Evolutionary conservation across 306 rosid genomes (phyloP), one percentile per base, ranked within the genome.

Genomic region (Benincasa hispida): DNA sequence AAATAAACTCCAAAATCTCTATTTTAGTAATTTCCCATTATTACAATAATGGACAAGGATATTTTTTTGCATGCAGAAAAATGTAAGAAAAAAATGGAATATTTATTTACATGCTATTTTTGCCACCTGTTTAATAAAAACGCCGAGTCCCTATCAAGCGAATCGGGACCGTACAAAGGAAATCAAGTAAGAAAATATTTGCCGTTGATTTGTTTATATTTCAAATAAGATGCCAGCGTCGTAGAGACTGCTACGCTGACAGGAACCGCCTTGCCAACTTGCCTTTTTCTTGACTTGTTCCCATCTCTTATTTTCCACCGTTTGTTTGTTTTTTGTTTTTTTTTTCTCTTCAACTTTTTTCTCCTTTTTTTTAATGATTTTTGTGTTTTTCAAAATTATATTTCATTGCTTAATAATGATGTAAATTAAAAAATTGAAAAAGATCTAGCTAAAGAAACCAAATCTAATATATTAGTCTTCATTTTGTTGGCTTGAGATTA

Each of bases 231-330:
- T 72, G 76, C 48, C 76, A 14, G 55, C 1, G 2, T 68, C 35
- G 2, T 11, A 68, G 75, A 41, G 54, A 72, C 27, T 47, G 76
- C 58, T 21, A 72, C 34, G n/a, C 15, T 48, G 76, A 72, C 76
- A 50, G 45, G 11, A 51, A 72, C 76, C 28, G 27, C 45, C 76
- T 15, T 48, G 39, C 24, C 76, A 70, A 45, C 58, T 70, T 70
- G 58, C 37, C 37, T 21, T 45, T 24, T 47, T 47, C 58, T 11
- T 54, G 30, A 56, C 50, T 21, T 15, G 24, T 74, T 74, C 65
- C 51, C 65, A 10, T 22, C 55, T 57, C 57, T 75, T 10, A 57
- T 75, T 75, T 41, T 57, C 25, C 78, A 75, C 78, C 68, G 78
- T 75, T 58, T 3, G 68, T 55, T 74, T 18, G 13, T 15, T 51